phyloP scores from a whole-genome alignment of 306 rosid genomes.

The Argentina anserina region DNA sequence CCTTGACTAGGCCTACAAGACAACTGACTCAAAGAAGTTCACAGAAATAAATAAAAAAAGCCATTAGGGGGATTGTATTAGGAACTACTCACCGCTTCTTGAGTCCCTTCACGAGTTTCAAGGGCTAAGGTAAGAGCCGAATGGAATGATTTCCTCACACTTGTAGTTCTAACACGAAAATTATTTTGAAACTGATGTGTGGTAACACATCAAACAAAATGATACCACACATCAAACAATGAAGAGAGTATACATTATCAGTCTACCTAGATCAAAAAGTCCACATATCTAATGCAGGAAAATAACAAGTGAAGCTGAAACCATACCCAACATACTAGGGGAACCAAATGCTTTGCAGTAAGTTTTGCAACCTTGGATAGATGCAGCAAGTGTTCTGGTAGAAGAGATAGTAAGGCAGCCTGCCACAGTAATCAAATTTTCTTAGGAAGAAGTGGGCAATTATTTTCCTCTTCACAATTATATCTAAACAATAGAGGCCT shows the following conservation, averaged over 20 bases:
- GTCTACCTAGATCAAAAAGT: conserved; percentile 8
- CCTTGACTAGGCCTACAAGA: background rate
- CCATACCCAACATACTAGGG: conserved; percentile 79
- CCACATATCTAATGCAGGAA: conserved; percentile 15
- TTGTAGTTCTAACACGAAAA: conserved; percentile 53
- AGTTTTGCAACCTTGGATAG: conserved; percentile 47
- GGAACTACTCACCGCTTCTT: conserved; percentile 68
- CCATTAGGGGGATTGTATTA: background rate
- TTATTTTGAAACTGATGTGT: conserved; percentile 67
- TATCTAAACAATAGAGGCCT: background rate
- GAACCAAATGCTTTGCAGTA: conserved; percentile 51
- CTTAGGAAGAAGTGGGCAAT: conserved; percentile 6
- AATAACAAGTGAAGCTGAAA: conserved; percentile 21
- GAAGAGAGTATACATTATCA: conserved; percentile 8
- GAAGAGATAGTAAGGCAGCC: conserved; percentile 88
- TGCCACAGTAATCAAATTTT: conserved; percentile 45
- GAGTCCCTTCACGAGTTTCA: conserved; percentile 71
- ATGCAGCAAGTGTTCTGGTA: conserved; percentile 60
- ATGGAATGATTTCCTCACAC: conserved; percentile 34
- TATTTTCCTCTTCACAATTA: background rate
- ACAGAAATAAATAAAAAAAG: background rate
- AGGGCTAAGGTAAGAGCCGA: conserved; percentile 49
- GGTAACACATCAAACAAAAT: conserved; percentile 27
- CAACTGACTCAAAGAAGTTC: background rate
- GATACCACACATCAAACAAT: no score